Evolutionary conservation across 371 early-diverging fungal genomes (phyloP).

Genomic region (Mortierella sp.): DNA sequence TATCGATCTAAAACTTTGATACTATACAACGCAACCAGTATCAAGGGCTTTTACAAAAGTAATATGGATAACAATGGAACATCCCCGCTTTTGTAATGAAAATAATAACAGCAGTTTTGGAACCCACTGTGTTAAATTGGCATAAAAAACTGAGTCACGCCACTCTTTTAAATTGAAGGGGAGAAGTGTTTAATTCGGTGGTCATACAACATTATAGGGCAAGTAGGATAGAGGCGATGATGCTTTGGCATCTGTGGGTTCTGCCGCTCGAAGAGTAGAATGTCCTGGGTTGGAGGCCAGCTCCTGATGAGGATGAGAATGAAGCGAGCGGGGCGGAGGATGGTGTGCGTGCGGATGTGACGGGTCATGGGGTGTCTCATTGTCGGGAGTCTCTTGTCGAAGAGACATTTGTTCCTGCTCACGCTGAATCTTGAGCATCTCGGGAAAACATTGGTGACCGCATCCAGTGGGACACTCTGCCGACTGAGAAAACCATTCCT

Average conservation of each 20-base stretch:
- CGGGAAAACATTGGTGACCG: conserved; percentile 74
- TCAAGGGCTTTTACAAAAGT: too few relatives aligned
- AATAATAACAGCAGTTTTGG: too few relatives aligned
- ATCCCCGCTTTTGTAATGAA: too few relatives aligned
- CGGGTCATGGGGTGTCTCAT: conserved; percentile 16
- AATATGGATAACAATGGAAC: too few relatives aligned
- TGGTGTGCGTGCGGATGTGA: conserved; percentile 9
- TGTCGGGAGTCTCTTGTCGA: conserved; percentile 17
- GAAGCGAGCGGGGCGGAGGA: conserved; percentile 15
- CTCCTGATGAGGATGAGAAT: conserved; percentile 31
- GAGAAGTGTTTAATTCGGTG: not conserved
- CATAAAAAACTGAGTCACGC: too few relatives aligned
- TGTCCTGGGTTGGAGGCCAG: conserved; percentile 28
- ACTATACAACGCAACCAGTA: too few relatives aligned
- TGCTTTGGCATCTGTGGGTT: not conserved
- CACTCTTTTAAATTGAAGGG: not conserved
- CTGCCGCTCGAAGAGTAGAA: conserved; percentile 1
- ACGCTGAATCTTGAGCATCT: conserved; percentile 54
- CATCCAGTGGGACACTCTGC: conserved; percentile 84
- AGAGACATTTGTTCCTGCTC: conserved; percentile 38
- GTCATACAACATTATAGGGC: conserved; percentile 5
- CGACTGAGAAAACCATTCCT: conserved; percentile 79
- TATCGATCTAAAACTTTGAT: too few relatives aligned
- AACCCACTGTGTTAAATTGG: too few relatives aligned
- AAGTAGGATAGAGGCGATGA: conserved; percentile 4